Evolutionary conservation across 768 basidiomycete species (phyloP).

Genomic region (Tephrocybe sp.): DNA sequence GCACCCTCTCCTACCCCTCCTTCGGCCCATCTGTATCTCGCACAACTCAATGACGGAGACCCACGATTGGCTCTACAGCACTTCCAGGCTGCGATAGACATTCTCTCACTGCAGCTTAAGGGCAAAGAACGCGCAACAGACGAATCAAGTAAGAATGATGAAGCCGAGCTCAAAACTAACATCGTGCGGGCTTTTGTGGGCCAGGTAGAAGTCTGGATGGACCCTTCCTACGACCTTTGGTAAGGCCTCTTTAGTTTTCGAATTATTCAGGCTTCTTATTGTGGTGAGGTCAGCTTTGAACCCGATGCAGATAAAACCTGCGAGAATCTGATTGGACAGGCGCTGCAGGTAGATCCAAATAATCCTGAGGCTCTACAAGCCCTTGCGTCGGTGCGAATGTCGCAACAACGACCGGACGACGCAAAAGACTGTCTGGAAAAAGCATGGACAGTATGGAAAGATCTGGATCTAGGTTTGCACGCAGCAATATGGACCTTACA

Average conservation of each 20-base stretch:
- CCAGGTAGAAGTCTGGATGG: constrained; percentile 98
- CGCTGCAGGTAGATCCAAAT: constrained; percentile 69
- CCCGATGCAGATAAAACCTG: constrained; percentile 81
- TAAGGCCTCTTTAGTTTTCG: constrained; percentile 29
- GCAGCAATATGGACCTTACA: neutral
- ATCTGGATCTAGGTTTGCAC: constrained; percentile 52
- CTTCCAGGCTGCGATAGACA: constrained; percentile 79
- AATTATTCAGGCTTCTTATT: neutral
- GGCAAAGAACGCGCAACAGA: constrained; percentile 63
- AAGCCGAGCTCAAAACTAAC: constrained; percentile 61
- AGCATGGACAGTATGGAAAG: constrained; percentile 70
- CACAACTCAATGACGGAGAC: constrained; percentile 78
- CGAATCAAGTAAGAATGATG: constrained; percentile 40
- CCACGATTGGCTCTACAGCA: constrained; percentile 71
- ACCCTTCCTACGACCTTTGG: constrained; percentile 87
- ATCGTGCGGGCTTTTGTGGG: constrained; percentile 80
- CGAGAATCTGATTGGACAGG: constrained; percentile 72
- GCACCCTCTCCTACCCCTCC: constrained; percentile 65
- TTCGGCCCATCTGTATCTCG: constrained; percentile 86
- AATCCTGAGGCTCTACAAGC: constrained; percentile 80
- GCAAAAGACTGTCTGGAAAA: constrained; percentile 69
- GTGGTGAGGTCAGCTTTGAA: constrained; percentile 57
- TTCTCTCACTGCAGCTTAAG: constrained; percentile 67
- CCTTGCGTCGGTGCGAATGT: constrained; percentile 86
- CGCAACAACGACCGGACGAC: constrained; percentile 81